These are phyloP conservation scores for Ogataea degrootiae DNA, from an alignment of 805 yeast genomes.

Conservation along the genomic window DNA sequence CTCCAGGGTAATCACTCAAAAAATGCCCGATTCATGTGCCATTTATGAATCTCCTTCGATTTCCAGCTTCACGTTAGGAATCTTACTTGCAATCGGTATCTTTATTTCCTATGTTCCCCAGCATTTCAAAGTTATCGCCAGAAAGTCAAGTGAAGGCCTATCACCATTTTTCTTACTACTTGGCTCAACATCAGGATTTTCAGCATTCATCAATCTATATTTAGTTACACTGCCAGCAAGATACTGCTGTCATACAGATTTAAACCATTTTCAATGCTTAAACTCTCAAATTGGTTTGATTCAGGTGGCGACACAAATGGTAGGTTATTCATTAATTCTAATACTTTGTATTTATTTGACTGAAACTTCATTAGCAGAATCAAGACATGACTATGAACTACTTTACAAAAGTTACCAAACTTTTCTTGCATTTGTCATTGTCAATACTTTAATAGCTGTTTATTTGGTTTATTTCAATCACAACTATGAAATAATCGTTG, in stretches of 20 bases:
- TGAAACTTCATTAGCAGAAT: slow-evolving; percentile 40
- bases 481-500: slow-evolving; percentile 15
- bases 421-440: slow-evolving; percentile 34
- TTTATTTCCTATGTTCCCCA: slow-evolving; percentile 73
- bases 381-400: slow-evolving; percentile 38
- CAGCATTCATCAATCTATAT: slow-evolving; percentile 62
- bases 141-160: slow-evolving; percentile 71
- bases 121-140: slow-evolving; percentile 50
- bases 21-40: slow-evolving; percentile 28
- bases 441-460: slow-evolving; percentile 32
- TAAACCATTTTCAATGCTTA: slow-evolving; percentile 53
- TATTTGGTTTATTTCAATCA: slow-evolving; percentile 25
- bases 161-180: slow-evolving; percentile 68
- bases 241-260: slow-evolving; percentile 46
- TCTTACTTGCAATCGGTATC: slow-evolving; percentile 60
- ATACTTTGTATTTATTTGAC: slow-evolving; percentile 50
- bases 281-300: slow-evolving; percentile 61
- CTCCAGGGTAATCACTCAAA: not conserved
- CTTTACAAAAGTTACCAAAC: slow-evolving; percentile 38
- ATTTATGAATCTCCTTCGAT: slow-evolving; percentile 46
- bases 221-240: slow-evolving; percentile 58
- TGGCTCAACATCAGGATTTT: slow-evolving; percentile 65
- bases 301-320: slow-evolving; percentile 62
- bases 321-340: slow-evolving; percentile 54
- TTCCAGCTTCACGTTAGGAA: slow-evolving; percentile 44